Base-by-base conservation (phyloP, 371 early-diverging fungal species). In the Synchytrium microbalum region DNA sequence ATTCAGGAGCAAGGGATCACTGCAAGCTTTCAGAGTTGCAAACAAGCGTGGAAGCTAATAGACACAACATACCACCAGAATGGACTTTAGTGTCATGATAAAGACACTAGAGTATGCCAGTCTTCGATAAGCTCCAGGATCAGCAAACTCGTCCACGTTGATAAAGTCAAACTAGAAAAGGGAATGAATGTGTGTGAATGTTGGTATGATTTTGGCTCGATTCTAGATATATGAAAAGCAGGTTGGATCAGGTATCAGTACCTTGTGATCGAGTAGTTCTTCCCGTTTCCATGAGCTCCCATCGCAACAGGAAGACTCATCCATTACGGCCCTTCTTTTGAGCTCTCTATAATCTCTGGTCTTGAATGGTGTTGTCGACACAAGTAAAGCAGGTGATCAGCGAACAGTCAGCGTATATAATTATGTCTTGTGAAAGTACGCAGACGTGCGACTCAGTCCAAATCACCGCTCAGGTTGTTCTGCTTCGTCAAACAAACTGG, bases 91-190 rank as follows among this genome's bases (percentile, higher is more conserved):
- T 24, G 90, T 83, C 3, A 81, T 71, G 27, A 86, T 68, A 68
- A 86, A 88, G 54, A 91, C 73, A 19, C 82, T 70, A 16, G 76
- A 54, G 69, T 91, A 92, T 33, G 72, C 72, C 33, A 84, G 61
- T 46, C 76, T 71, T 1, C 70, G 72, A 23, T 65, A n/a, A 29
- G 33, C 59, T 10, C 69, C 64, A 27, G 61, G 64, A 60, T 81
- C 77, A 31, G 79, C 64, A 77, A 89, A 91, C 64, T 89, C 90
- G 14, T 89, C 85, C 13, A 91, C 80, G 64, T 93, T 88, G 64
- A 93, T 80, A 71, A 84, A 90, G 73, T 91, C 92, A 68, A 91
- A 92, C 73, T 90, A 38, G 46, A 5, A 19, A 38, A 19, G 46
- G 46, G 46, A 10, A 38, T 10, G 46, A 38, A 38, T 5, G 46